Evolutionary conservation across 1,139 yeast species (phyloP), one percentile per base, ranked within the genome.

Genomic region (Debaryomycetaceae sp.): DNA sequence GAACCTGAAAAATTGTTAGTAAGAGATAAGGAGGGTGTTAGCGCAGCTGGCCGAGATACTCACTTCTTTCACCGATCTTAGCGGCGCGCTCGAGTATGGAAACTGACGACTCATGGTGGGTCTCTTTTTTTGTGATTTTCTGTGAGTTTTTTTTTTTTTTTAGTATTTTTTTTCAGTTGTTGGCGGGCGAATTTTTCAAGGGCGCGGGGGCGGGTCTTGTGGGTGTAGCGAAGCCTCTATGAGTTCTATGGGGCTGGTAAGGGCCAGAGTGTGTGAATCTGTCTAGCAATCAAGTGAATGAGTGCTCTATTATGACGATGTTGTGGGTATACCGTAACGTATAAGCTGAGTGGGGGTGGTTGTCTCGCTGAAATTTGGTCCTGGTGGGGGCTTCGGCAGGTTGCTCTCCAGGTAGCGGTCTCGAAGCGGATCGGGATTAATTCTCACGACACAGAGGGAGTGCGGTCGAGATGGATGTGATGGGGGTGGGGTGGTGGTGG

Each of bases 31-130:
- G 16, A 17, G 16, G 12, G 12, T 16, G 5, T 10, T 14, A 15
- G 17, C 24, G 16, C 10, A 27, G n/a, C 16, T 6, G 5, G 5
- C 10, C 12, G 5, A 13, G 12, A 13, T 38, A 52, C 77, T 39
- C 63, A 77, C 96, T 71, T 91, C 98, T 65, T 88, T 91, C 43
- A 91, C 89, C 29, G 95, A 80, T 59, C 96, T 84, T 60, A 91
- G 77, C 34, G 97, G 97, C 41, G 97, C 97, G 67, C 96, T 86
- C 39, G 97, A 89, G 70, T 84, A 88, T 53, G 96, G 94, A 59
- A 89, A 88, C 53, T 69, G 71, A 43, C 71, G 70, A 60, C 71
- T 65, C 73, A 65, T 66, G 32, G 24, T 17, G 24, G 16, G 25
- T 19, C 11, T 14, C 22, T 13, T 26, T 10, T 23, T 15, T 29